phyloP scores from a whole-genome alignment of 2,329 filamentous ascomycete species.

The Neonectria neomacrospora region DNA sequence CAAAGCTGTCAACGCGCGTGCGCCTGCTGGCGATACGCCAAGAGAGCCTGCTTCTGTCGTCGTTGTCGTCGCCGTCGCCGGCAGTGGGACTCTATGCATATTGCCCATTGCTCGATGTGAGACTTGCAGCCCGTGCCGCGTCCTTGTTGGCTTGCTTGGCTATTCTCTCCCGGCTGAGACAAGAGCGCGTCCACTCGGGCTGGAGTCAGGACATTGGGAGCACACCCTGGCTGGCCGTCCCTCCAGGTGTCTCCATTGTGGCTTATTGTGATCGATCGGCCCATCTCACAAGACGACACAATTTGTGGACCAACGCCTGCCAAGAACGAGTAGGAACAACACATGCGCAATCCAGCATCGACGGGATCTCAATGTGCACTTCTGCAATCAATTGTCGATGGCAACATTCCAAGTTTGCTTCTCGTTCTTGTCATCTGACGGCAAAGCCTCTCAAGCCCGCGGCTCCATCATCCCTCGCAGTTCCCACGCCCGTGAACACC shows the following conservation, averaged over 20 bases:
- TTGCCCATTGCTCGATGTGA: not conserved
- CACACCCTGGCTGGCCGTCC: not conserved
- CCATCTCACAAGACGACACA: conserved; percentile 7
- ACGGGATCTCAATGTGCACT: conserved; percentile 13
- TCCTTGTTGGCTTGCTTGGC: conserved; percentile 1
- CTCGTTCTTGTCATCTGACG: conserved; percentile 23
- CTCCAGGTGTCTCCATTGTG: conserved; percentile 6
- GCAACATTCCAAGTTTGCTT: conserved; percentile 6
- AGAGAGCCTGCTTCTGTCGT: not conserved
- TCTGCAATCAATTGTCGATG: conserved; percentile 3
- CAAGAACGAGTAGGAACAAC: not conserved
- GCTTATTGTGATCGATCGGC: conserved; percentile 22
- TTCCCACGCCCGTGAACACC: conserved; percentile 22
- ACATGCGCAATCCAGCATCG: conserved; percentile 10
- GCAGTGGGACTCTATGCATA: not conserved
- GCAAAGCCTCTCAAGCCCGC: not conserved
- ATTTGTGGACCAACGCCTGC: conserved; percentile 10
- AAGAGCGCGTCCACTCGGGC: not conserved
- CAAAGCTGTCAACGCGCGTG: not conserved
- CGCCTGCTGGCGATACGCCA: not conserved
- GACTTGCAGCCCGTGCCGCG: not conserved
- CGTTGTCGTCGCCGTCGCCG: not conserved
- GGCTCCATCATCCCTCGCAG: conserved; percentile 13
- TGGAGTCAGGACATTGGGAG: not conserved
- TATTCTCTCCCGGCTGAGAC: not conserved